Base-by-base conservation (phyloP, 2,329 filamentous ascomycete species). In the Pseudocercospora pini-densiflorae region DNA sequence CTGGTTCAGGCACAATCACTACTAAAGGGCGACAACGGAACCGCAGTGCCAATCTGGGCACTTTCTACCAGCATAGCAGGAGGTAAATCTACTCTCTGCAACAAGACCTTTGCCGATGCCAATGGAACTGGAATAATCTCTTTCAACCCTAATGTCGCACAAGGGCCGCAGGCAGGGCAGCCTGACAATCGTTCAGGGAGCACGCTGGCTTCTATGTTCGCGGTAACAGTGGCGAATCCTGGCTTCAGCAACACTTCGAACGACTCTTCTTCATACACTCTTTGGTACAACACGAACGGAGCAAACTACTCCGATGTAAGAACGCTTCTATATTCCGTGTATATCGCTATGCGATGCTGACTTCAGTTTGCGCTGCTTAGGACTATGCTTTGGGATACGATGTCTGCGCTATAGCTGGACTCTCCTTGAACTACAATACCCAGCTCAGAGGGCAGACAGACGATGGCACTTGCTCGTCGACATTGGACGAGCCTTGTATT, bases 251-350 rank as follows among this genome's bases (percentile, higher is more conserved):
- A 62, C 19, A 16, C 33, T 27, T 40, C 58, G n/a, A 62, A 61
- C 19, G 33, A 54, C 19, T 62, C 64, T 3, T 59, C 61, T 3
- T 58, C 60, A 31, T 62, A 59, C n/a, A 53, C 55, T 40, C 40
- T 64, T 19, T 67, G 65, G 65, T 67, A 62, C 40, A 61, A 67
- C 19, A 65, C 65, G 5, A 64, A 64, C 40, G 65, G 65, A n/a
- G 65, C 65, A 5, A 62, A 67, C 40, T 67, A 67, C 51, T 51
- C 57, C 8, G 51, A 60, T 40, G 51, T 61, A 43, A 43, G 40
- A n/a, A 43, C 5, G 40, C 3, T 19, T 14, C 40, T 8, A 8
- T 16, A 43, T 43, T 10, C 16, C 40, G 6, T 3, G 40, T 43
- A 10, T 19, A 7, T 43, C 40, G 12, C 16, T 19, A 43, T 43